A percentile compares a stretch with the other conserved stretches of the same genome.
Evolutionary conservation across 2,329 filamentous ascomycete genomes (phyloP).

Genomic region (Domatiomyces catenatus): DNA sequence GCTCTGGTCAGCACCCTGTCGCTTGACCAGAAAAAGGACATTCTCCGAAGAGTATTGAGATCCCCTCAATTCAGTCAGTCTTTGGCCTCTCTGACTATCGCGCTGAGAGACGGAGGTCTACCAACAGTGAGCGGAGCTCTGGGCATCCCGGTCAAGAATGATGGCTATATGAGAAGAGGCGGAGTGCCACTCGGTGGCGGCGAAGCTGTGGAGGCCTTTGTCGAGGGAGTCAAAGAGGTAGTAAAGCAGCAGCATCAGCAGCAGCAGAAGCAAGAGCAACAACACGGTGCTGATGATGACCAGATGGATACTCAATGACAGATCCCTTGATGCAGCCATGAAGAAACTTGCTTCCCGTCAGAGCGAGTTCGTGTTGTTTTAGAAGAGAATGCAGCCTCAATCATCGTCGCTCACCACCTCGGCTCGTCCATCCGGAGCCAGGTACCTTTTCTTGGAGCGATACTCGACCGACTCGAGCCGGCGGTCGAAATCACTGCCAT

Average conservation of each 20-base stretch:
- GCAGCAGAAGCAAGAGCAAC: constrained; percentile 16
- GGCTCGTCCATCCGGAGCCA: constrained; percentile 13
- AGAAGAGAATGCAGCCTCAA: constrained; percentile 7
- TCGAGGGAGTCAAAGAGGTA: constrained; percentile 71
- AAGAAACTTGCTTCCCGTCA: not conserved
- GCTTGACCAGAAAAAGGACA: constrained; percentile 58
- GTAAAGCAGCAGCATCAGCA: constrained; percentile 34
- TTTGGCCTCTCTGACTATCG: constrained; percentile 68
- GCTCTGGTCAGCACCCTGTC: constrained; percentile 39
- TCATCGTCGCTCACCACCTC: constrained; percentile 16
- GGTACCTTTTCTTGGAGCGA: not conserved
- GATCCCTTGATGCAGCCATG: not conserved
- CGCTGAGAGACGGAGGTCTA: constrained; percentile 75
- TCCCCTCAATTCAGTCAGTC: constrained; percentile 88
- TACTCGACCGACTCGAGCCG: not conserved
- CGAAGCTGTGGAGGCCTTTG: constrained; percentile 78
- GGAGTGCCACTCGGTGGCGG: constrained; percentile 75
- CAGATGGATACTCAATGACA: constrained; percentile 29
- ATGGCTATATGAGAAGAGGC: constrained; percentile 63
- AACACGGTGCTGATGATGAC: constrained; percentile 21
- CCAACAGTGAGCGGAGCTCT: constrained; percentile 81
- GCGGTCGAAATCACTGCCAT: not conserved
- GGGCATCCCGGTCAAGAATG: constrained; percentile 63
- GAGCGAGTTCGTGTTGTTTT: not conserved
- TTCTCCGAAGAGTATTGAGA: constrained; percentile 67